Evolutionary conservation across 768 basidiomycete species (phyloP), one percentile per base, ranked within the genome.

Genomic region (Filobasidium floriforme): DNA sequence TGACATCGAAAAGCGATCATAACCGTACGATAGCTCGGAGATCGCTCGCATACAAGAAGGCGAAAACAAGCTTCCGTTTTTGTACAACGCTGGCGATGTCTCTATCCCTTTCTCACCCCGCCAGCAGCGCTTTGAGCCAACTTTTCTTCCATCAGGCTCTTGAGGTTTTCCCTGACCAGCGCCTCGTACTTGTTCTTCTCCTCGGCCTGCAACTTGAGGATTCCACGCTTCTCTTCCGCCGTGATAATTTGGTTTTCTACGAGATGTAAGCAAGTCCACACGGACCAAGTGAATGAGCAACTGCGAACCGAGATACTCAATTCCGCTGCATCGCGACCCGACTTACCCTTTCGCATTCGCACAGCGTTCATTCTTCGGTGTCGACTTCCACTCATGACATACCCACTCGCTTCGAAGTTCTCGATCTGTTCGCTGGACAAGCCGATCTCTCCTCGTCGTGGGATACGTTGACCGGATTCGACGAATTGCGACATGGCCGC

Each of bases 191-290:
- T 86, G 79, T 88, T 87, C 78, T 89, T 85, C 81, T 99, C 96
- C 78, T 97, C 94, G 76, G 82, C 88, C 80, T 97, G 94, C 78
- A 97, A 74, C 80, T 96, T 94, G 76, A 98, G 76, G 66, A 98
- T 93, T 41, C 91, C 90, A 41, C 96, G 81, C 83, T 98, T 98
- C 83, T 99, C 96, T 80, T 98, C 96, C 1, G 94, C 92, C 73
- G 88, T 90, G 76, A 99, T 99, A 69, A 98, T 93, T 80, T 99
- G 96, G 81, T 99, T 97, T 82, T 99, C 96, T 83, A 98, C 98
- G 75, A 94, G 82, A 64, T 3, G 49, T 24, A 24, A 24, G 9
- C 51, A 63, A n/a, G 14, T 37, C 32, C 32, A 37, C 32, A 9
- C 32, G 4, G 32, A 37, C 9, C 46, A 14, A 3, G 14, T 49